A percentile compares a stretch with the other conserved stretches of the same genome.
These are phyloP conservation scores for Hypomontagnella monticulosa DNA, from an alignment of 495 filamentous ascomycete genomes.

Conservation along the genomic window DNA sequence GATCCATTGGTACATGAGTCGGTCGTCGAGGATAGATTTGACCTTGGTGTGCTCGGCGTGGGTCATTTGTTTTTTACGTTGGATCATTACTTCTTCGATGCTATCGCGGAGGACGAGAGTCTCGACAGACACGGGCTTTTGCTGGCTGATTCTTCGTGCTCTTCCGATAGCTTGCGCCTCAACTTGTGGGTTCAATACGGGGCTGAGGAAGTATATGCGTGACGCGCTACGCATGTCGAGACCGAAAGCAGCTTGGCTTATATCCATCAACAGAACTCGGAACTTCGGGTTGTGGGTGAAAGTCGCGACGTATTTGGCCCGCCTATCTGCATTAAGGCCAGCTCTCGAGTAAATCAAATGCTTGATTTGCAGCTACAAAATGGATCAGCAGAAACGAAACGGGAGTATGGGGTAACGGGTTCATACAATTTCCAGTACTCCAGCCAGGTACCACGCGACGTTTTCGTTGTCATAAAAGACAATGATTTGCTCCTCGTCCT, in stretches of 20 bases:
- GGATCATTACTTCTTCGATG: slow-evolving; percentile 85
- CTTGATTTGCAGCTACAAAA: slow-evolving; percentile 66
- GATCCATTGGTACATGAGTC: slow-evolving; percentile 80
- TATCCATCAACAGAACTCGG: slow-evolving; percentile 85
- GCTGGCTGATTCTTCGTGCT: slow-evolving; percentile 88
- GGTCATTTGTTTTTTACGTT: slow-evolving; percentile 79
- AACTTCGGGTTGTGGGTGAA: slow-evolving; percentile 75
- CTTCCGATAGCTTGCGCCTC: slow-evolving; percentile 94
- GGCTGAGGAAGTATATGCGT: slow-evolving; percentile 91
- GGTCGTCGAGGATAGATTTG: slow-evolving; percentile 79
- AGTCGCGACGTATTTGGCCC: slow-evolving; percentile 75
- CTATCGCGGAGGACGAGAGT: slow-evolving; percentile 84
- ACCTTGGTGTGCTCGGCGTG: slow-evolving; percentile 73
- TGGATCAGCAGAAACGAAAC: slow-evolving; percentile 24
- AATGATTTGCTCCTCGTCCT: slow-evolving; percentile 82
- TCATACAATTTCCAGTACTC: slow-evolving; percentile 75
- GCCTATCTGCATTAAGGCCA: slow-evolving; percentile 65
- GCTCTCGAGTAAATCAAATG: slow-evolving; percentile 83
- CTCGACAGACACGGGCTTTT: slow-evolving; percentile 81
- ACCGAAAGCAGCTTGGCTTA: slow-evolving; percentile 85
- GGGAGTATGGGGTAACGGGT: neutral
- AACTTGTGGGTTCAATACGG: slow-evolving; percentile 84
- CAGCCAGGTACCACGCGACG: slow-evolving; percentile 81
- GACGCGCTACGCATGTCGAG: slow-evolving; percentile 84
- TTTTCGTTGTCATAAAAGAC: slow-evolving; percentile 93